Conservation (phyloP, 805 yeast genomes). For the Saccharomycopsis sp. region DNA sequence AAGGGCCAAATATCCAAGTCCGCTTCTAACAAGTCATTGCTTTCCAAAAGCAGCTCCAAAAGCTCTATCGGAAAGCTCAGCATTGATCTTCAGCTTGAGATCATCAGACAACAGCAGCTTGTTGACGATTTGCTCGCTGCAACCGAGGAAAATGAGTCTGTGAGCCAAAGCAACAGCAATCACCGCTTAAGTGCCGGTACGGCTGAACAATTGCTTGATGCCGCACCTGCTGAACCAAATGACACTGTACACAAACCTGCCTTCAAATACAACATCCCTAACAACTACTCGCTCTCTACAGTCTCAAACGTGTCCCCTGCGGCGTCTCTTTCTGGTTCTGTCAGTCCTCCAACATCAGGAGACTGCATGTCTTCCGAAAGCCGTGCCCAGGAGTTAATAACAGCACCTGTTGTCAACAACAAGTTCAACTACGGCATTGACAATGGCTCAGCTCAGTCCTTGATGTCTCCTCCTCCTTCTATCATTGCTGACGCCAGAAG, state of each 20-base stretch:
- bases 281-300: conserved; percentile 18
- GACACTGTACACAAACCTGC: not conserved
- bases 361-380: not conserved
- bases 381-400: not conserved
- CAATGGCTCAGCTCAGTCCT: not conserved
- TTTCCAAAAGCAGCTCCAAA: conserved; percentile 5
- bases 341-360: not conserved
- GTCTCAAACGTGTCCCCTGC: not conserved
- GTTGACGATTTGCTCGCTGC: conserved; percentile 4
- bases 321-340: not conserved
- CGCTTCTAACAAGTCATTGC: conserved; percentile 1
- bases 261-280: conserved; percentile 10
- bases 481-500: not conserved
- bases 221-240: not conserved
- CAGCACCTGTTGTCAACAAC: not conserved
- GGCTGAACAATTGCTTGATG: conserved; percentile 1
- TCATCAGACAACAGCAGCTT: conserved; percentile 8
- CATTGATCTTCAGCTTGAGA: conserved; percentile 3
- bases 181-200: not conserved
- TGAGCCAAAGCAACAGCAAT: not conserved
- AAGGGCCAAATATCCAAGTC: conserved; percentile 2
- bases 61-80: not conserved
- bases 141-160: not conserved
- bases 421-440: not conserved
- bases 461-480: not conserved